Base-by-base conservation (phyloP, 2,329 filamentous ascomycete species). In the Dothidotthia symphoricarpi region DNA sequence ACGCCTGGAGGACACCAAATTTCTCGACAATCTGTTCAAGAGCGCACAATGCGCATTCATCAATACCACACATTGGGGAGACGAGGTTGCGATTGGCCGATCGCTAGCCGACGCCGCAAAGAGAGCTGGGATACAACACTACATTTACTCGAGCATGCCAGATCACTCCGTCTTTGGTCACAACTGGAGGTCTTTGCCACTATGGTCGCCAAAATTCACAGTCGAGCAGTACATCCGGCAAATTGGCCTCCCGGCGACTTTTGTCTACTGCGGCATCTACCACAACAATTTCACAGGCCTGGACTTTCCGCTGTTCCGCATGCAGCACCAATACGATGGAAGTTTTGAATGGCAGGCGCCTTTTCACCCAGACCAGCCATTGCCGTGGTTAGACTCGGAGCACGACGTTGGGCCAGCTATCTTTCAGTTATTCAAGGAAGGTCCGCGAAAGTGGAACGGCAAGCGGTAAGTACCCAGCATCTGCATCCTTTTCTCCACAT, bases 231-330 rank as follows among this genome's bases (percentile, higher is more conserved):
- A 97, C 66, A 79, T 96, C 34, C 82, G 87, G 41, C 80, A 88
- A 62, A 79, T 95, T 27, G 83, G 83, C 8, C 75, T 96, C 9
- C 88, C 88, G 0, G 83, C 90, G 1, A 97, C 91, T 0, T 97
- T 95, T 66, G 84, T 96, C 50, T 96, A 96, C 68, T 88, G 90
- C 8, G 93, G 91, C 43, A 96, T 96, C 57, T 98, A 97, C 75
- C 95, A 97, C 75, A 97, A 97, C 70, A 97, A 98, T 66, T 98
- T 97, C 69, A 97, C 91, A 19, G 93, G 87, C 31, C 76, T 96
- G 22, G 82, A 82, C 1, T 97, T 95, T 61, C 93, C 93, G 1
- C 76, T 97, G 3, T 97, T 97, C 72, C 93, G 90, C 70, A 95
- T 96, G 86, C 88, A 94, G 48, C 73, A 95, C 31, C 83, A 88